Base-by-base conservation (phyloP, 805 yeast species). In the Yarrowia sp. region DNA sequence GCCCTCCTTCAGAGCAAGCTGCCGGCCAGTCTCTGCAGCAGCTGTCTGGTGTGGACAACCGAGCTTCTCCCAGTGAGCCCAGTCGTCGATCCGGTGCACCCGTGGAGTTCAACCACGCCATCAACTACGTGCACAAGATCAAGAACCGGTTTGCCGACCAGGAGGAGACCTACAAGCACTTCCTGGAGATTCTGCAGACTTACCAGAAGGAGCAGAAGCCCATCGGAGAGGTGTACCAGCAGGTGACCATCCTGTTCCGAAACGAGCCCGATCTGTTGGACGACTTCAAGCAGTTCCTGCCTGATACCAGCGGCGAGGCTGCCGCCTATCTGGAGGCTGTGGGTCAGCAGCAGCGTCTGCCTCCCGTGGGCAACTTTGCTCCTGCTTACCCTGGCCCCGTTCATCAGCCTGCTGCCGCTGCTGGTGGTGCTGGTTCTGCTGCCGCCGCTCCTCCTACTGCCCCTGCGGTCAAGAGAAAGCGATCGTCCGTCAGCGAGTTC, bases 121-220 rank as follows among this genome's bases (percentile, higher is more conserved):
- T 95, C 68, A 88, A 88, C 70, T 95, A 95, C 72, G 99, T 95
- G 67, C 95, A 95, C 79, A 92, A 92, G 77, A 95, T 95, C 74
- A 96, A 96, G 75, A 92, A 92, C 65, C 84, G 98, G 68, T 95
- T 92, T 75, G 89, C 96, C 18, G 84, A 86, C 72, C 96, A 92
- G 75, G 99, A 99, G 0, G 98, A 93, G 72, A 91, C 92, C 66
- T 95, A 95, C 80, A 95, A 95, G 77, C 92, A 87, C 71, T 95
- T 95, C 71, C 80, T 96, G 76, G 99, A 95, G 75, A 95, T 93
- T 66, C 79, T 95, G 70, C 99, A 95, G 75, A 93, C 98, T 51
- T 95, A 93, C 74, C 99, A 95, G 78, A 86, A 96, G 68, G 99
- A 93, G 73, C 96, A 92, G 73, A 89, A 91, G 73, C 97, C 97